A percentile compares a stretch with the other conserved stretches of the same genome.
phyloP scores from a whole-genome alignment of 2,329 filamentous ascomycete genomes.

The Pseudofabraea citricarpa region DNA sequence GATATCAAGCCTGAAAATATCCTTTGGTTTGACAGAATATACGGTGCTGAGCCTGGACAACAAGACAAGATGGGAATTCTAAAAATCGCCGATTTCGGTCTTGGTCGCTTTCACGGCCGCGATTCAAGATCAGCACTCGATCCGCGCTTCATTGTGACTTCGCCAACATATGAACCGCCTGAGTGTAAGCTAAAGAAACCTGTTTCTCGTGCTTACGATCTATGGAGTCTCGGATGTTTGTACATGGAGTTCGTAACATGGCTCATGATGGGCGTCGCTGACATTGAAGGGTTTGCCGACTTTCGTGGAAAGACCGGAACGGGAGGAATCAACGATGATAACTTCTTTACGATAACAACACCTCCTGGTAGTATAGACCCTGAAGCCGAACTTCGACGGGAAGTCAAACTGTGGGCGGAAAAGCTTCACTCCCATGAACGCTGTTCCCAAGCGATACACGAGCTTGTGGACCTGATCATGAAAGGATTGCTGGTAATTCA shows the following conservation, averaged over 20 bases:
- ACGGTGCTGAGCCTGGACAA: neutral
- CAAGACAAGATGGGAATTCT: conserved; percentile 5
- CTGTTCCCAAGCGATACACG: too few relatives aligned
- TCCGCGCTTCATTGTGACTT: neutral
- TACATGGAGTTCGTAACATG: conserved; percentile 22
- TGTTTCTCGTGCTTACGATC: conserved; percentile 18
- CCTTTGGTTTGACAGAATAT: conserved; percentile 17
- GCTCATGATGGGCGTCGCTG: too few relatives aligned
- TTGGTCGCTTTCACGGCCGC: conserved; percentile 12
- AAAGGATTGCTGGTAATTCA: too few relatives aligned
- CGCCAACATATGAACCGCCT: conserved; percentile 15
- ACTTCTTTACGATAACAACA: too few relatives aligned
- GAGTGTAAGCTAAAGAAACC: conserved; percentile 9
- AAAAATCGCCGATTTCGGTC: conserved; percentile 20
- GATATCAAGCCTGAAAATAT: conserved; percentile 27
- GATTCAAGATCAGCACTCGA: conserved; percentile 6
- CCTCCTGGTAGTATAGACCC: too few relatives aligned
- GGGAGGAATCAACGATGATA: too few relatives aligned
- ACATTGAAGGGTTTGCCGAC: too few relatives aligned
- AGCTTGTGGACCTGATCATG: too few relatives aligned
- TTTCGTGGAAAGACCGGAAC: too few relatives aligned
- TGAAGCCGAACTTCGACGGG: too few relatives aligned
- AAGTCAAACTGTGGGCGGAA: too few relatives aligned
- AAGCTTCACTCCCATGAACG: too few relatives aligned
- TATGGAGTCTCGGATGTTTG: conserved; percentile 26